Base-by-base conservation (phyloP, 2,329 filamentous ascomycete species). In the Arthrobotrys musiformis region DNA sequence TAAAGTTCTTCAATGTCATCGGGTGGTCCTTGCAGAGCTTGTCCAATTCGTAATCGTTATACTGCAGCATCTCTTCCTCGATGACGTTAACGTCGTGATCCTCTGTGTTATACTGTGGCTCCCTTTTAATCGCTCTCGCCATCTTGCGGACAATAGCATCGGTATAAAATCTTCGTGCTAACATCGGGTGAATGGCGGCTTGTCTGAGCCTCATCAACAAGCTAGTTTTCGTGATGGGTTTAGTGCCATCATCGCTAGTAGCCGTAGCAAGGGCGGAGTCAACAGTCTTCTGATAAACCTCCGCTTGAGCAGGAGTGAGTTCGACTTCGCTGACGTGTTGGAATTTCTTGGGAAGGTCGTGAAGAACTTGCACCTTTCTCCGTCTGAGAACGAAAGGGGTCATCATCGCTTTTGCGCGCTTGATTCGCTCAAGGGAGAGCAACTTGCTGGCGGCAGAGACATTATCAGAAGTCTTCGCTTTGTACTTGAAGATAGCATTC, bases 341-440 rank as follows among this genome's bases (percentile, higher is more conserved):
- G 9, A 88, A 89, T 85, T 98, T 98, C 62, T 87, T 86, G 0
- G 95, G 94, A 79, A 99, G 87, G 81, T 95, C 91, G 54, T 88
- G 86, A 50, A 98, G 87, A 7, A 97, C 94, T 81, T 98, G 93
- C 58, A 92, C 89, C 85, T 99, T 99, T 85, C 95, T 94, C 6
- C 95, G 89, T 79, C 97, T 93, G 1, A 99, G 86, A 66, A 99
- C 95, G 82, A 99, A 99, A 0, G 95, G 95, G 24, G 94, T 93
- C 81, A 99, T 89, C 86, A 99, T 99, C 0, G 92, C 93, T 67
- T 94, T 90, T 1, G 95, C 95, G 50, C 94, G 89, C 70, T 89
- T 89, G 70, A 98, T 95, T 46, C 95, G 91, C 82, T 97, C 93
- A 50, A 89, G 91, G 22, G 95, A 97, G 0, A 99, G 85, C 9